Base-by-base conservation (phyloP, 2,329 filamentous ascomycete genomes). In the Hypoxylon sp. region DNA sequence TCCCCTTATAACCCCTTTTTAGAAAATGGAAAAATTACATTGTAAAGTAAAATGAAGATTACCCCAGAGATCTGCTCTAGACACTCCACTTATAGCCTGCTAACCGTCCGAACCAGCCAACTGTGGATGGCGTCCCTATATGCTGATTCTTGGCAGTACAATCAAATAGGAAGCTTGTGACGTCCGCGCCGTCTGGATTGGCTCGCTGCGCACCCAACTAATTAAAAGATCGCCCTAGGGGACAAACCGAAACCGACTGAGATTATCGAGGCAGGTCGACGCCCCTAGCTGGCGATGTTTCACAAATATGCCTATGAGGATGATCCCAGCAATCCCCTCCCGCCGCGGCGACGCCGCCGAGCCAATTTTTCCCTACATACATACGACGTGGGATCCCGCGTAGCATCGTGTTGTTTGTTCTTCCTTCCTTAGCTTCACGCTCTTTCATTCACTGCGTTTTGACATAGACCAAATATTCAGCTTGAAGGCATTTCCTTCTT, bases 101-200 rank as follows among this genome's bases (percentile, higher is more conserved):
- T 66, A 67, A 55, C 67, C 64, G 61, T 53, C 19, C 26, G 55
- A 66, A 54, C 50, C 44, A 55, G 51, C 71, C 69, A 71, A 69
- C 52, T 54, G 35, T 42, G 48, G 48, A 65, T 24, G 50, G 54
- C 29, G 53, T 44, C 47, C 47, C 55, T 58, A 66, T 53, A 42
- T 53, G 37, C 50, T 59, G 19, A 24, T 69, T 67, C 71, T 73
- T 66, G 72, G 60, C 59, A 61, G 13, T 63, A 64, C 67, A 71
- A 73, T 74, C 71, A 71, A 73, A 71, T 51, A 65, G 72, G 71
- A 69, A 75, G 74, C 70, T 71, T 72, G 70, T 76, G 72, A 75
- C 73, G 71, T 76, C 48, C 62, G 51, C 61, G 69, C 44, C 51
- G 59, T 63, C 62, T 44, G 69, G 65, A 70, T 70, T 71, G 64